Conservation (phyloP, 129 eudicot genomes). For the Oenanthe sinensis region DNA sequence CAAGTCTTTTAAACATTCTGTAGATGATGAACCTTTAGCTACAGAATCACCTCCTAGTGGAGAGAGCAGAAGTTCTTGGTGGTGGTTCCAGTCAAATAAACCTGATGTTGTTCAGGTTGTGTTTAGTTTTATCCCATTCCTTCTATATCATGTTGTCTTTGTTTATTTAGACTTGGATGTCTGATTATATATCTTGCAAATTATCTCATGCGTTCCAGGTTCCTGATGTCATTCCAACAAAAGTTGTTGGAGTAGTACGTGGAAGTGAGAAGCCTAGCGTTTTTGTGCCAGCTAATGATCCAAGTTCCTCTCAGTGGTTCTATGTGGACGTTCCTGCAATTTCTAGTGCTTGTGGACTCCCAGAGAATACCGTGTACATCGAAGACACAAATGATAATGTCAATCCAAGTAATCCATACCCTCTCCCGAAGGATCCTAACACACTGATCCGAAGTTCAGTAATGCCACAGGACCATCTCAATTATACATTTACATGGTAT, state of each 20-base stretch:
- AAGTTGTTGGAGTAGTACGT: constrained; percentile 80
- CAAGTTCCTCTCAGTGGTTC: constrained; percentile 66
- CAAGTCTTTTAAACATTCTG: constrained; percentile 29
- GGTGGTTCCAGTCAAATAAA: constrained; percentile 65
- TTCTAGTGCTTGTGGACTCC: constrained; percentile 62
- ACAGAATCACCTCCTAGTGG: constrained; percentile 28
- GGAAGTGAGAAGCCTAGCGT: constrained; percentile 93
- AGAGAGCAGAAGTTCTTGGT: constrained; percentile 41
- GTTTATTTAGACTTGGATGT: background rate
- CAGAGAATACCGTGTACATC: constrained; percentile 63
- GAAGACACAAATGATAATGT: constrained; percentile 74
- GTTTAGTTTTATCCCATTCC: background rate
- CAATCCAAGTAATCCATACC: constrained; percentile 75
- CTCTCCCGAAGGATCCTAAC: constrained; percentile 71
- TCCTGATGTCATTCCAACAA: constrained; percentile 32
- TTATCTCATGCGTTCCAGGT: constrained; percentile 27
- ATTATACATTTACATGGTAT: constrained; percentile 84
- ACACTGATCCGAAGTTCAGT: constrained; percentile 72
- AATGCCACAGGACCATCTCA: constrained; percentile 97
- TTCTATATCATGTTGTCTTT: background rate
- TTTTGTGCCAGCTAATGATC: constrained; percentile 91
- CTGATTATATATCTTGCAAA: background rate
- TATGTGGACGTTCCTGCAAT: constrained; percentile 82
- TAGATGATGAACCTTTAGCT: constrained; percentile 26
- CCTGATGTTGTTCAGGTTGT: constrained; percentile 38